These are phyloP conservation scores for Wickerhamiella sorbophila DNA, from an alignment of 805 yeast genomes.

Conservation along the genomic window DNA sequence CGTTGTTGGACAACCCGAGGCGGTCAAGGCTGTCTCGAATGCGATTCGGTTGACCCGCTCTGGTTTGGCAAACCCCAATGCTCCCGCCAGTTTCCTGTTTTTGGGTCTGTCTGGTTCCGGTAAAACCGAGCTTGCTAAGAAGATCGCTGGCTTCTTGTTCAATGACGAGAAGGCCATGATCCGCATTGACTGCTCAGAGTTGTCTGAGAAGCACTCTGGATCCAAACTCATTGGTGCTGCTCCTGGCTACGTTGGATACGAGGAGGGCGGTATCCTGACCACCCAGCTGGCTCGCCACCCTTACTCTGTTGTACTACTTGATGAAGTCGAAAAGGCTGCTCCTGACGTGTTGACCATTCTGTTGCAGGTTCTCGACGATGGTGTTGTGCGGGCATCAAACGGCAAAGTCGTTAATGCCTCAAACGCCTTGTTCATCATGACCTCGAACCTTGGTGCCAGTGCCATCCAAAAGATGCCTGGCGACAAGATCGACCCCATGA, in stretches of 20 bases:
- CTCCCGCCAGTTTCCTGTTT: constrained; percentile 91
- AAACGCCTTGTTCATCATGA: constrained; percentile 86
- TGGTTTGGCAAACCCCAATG: constrained; percentile 90
- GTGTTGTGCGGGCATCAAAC: constrained; percentile 85
- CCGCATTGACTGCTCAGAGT: constrained; percentile 93
- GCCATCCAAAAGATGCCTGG: constrained; percentile 56
- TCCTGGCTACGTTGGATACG: constrained; percentile 94
- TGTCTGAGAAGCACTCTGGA: constrained; percentile 89
- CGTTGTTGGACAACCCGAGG: constrained; percentile 93
- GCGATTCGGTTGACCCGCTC: constrained; percentile 88
- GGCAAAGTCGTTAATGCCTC: constrained; percentile 91
- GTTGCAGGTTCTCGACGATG: constrained; percentile 89
- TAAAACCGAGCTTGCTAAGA: constrained; percentile 95
- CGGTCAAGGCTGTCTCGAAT: constrained; percentile 90
- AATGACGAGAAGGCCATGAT: constrained; percentile 95
- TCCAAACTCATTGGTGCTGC: constrained; percentile 94
- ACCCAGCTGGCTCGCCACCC: constrained; percentile 85
- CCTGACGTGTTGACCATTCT: constrained; percentile 91
- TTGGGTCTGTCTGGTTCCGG: constrained; percentile 95
- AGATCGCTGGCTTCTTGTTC: constrained; percentile 88
- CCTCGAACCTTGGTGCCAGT: constrained; percentile 94
- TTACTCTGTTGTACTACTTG: constrained; percentile 89
- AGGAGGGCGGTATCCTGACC: constrained; percentile 93
- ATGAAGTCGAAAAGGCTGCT: constrained; percentile 97
- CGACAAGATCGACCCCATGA: constrained; percentile 43